phyloP scores from a whole-genome alignment of 306 rosid genomes.

The Cyamopsis tetragonoloba region DNA sequence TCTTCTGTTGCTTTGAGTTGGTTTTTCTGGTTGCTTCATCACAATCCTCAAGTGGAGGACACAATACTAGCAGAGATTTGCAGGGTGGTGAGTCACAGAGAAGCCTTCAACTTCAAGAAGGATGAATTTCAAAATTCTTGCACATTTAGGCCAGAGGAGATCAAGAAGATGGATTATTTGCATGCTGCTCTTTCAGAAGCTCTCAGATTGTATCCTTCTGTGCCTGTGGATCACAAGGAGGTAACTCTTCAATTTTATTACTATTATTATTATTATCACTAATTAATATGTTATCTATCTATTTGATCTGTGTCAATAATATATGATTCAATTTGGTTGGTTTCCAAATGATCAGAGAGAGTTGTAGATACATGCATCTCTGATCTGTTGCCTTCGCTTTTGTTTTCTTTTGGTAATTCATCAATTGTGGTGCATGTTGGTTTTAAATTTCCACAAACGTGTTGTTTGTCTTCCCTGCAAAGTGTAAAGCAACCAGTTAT shows the following conservation, averaged over 20 bases:
- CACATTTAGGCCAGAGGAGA: conserved; percentile 63
- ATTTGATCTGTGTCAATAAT: neutral
- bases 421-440: neutral
- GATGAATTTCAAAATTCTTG: conserved; percentile 23
- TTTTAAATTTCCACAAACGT: neutral
- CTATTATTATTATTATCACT: too few species aligned
- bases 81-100: conserved; percentile 46
- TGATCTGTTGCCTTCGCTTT: too few species aligned
- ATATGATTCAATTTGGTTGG: neutral
- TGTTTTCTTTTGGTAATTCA: neutral
- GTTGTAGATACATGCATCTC: neutral
- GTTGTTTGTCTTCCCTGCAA: neutral
- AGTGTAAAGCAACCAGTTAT: neutral
- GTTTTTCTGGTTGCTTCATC: conserved; percentile 84
- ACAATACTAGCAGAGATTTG: conserved; percentile 56
- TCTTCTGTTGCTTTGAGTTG: conserved; percentile 95
- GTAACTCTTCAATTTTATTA: conserved; percentile 27
- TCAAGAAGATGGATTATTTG: conserved; percentile 89
- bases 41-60: conserved; percentile 62
- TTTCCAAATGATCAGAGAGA: neutral
- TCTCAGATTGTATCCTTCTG: conserved; percentile 88
- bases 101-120: conserved; percentile 4
- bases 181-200: conserved; percentile 91
- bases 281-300: neutral
- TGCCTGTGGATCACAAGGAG: conserved; percentile 93